Evolutionary conservation across 805 yeast species (phyloP).

Genomic region (Candida peoriensis): DNA sequence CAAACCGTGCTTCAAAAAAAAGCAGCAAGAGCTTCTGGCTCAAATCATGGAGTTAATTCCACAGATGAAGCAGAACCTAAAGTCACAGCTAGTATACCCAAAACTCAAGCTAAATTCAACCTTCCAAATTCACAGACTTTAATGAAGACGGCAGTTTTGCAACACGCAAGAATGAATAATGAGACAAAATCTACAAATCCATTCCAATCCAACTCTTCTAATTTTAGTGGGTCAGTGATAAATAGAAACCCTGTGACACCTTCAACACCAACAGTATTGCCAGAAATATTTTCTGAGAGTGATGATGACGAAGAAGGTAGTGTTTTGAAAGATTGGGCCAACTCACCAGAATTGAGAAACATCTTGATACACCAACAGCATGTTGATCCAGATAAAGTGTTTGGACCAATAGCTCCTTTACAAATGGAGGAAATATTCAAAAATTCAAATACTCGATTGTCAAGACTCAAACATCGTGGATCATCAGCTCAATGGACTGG

Average conservation of each 20-base stretch:
- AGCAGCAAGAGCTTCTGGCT: conserved; percentile 22
- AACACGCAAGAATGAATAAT: conserved; percentile 25
- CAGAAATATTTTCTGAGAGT: conserved; percentile 46
- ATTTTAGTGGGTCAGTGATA: background rate
- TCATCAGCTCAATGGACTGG: conserved; percentile 45
- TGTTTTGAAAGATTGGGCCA: conserved; percentile 56
- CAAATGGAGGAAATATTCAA: conserved; percentile 67
- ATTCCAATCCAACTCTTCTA: conserved; percentile 6
- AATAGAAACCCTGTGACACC: conserved; percentile 18
- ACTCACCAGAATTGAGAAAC: conserved; percentile 47
- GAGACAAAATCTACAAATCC: conserved; percentile 11
- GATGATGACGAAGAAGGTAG: conserved; percentile 49
- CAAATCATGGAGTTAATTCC: conserved; percentile 3
- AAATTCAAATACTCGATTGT: conserved; percentile 31
- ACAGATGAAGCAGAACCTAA: conserved; percentile 1
- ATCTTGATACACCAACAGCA: conserved; percentile 41
- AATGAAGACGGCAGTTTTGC: conserved; percentile 30
- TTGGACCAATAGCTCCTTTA: conserved; percentile 70
- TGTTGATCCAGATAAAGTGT: conserved; percentile 61
- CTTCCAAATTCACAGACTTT: conserved; percentile 20
- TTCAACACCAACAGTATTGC: conserved; percentile 25
- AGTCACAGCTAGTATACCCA: conserved; percentile 4
- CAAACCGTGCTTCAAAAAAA: conserved; percentile 18
- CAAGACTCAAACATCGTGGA: conserved; percentile 50
- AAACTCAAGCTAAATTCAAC: conserved; percentile 10